phyloP scores from a whole-genome alignment of 2,329 filamentous ascomycete genomes.

The Aureobasidium sp. region DNA sequence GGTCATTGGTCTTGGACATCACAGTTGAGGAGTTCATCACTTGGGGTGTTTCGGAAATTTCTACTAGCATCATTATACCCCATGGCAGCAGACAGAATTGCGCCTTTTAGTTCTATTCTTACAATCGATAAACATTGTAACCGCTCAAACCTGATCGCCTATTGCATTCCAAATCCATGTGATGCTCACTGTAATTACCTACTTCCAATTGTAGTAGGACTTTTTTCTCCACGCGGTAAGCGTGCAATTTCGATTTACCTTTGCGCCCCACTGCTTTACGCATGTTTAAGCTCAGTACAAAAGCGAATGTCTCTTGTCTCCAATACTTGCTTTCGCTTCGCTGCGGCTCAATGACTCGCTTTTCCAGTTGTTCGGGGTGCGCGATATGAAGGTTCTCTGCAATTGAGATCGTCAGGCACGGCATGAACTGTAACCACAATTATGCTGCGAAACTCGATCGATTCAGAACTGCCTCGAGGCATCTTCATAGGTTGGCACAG shows the following conservation, averaged over 20 bases:
- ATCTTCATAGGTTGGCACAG: neutral
- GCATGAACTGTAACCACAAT: neutral
- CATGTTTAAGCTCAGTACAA: neutral
- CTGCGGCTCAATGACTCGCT: neutral
- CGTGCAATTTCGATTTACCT: neutral
- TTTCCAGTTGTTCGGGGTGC: neutral
- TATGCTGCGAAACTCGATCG: neutral
- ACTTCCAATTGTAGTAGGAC: neutral
- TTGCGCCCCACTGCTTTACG: neutral
- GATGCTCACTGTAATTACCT: neutral
- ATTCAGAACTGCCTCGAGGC: neutral
- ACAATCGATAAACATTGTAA: neutral
- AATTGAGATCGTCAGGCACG: conserved; percentile 4
- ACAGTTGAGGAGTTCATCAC: neutral
- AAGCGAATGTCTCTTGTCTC: neutral
- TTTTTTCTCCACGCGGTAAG: neutral
- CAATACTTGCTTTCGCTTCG: neutral
- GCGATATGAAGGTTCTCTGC: neutral
- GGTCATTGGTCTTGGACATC: neutral
- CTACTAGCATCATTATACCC: conserved; percentile 4
- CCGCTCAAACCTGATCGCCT: neutral
- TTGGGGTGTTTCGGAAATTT: neutral
- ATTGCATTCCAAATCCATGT: neutral
- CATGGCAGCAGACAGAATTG: conserved; percentile 4
- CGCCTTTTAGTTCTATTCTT: neutral